A percentile compares a stretch with the other conserved stretches of the same genome.
Conservation (phyloP, 2,329 filamentous ascomycete genomes). For the Apiospora sp. region DNA sequence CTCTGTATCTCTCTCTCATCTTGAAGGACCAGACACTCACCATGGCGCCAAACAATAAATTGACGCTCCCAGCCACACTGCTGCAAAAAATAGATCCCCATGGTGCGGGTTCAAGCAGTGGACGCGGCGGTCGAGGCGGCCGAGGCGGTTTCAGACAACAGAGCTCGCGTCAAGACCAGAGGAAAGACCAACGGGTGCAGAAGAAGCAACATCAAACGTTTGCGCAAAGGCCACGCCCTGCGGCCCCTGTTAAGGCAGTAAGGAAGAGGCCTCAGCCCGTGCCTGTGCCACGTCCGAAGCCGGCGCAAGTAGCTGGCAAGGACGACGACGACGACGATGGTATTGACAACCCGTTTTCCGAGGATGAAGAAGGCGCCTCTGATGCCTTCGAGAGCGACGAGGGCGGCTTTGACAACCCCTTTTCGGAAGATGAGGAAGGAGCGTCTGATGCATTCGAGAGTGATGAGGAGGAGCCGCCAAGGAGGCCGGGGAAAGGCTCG, state of each 20-base stretch:
- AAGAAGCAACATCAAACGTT: conserved; percentile 36
- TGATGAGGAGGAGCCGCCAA: conserved; percentile 28
- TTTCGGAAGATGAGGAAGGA: conserved; percentile 26
- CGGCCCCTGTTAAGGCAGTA: background rate
- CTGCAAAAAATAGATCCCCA: conserved; percentile 52
- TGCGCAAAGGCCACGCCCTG: background rate
- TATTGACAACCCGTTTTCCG: conserved; percentile 21
- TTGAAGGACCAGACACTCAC: background rate
- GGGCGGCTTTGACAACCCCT: conserved; percentile 29
- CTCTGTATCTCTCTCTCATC: background rate
- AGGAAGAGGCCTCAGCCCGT: background rate
- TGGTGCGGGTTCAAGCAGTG: conserved; percentile 26
- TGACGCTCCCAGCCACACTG: conserved; percentile 52
- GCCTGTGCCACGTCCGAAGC: conserved; percentile 26
- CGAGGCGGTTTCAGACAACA: conserved; percentile 31
- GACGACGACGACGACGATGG: conserved; percentile 25
- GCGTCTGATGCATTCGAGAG: conserved; percentile 24
- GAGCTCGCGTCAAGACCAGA: conserved; percentile 42
- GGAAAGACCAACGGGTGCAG: conserved; percentile 41
- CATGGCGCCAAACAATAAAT: conserved; percentile 35
- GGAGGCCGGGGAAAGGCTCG: conserved; percentile 23
- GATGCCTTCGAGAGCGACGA: conserved; percentile 28
- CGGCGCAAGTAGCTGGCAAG: conserved; percentile 25
- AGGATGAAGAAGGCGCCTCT: conserved; percentile 22
- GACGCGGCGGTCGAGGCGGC: conserved; percentile 29